A percentile compares a stretch with the other conserved stretches of the same genome.
Evolutionary conservation across 208 protist species (phyloP).

Genomic region (Leishmania aethiopica): DNA sequence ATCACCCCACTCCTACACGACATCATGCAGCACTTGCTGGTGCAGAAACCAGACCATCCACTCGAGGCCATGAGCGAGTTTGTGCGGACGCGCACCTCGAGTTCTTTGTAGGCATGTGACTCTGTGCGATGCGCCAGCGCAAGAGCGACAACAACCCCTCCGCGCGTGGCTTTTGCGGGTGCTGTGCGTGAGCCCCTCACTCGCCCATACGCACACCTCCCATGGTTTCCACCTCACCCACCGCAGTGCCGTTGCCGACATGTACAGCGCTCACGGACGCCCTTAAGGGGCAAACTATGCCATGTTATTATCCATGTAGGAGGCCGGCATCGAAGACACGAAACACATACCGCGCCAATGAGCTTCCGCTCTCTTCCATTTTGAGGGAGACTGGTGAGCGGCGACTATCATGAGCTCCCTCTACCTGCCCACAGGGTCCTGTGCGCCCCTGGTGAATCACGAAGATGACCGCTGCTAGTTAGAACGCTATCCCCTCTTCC

Average conservation of each 20-base stretch:
- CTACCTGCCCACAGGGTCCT: background rate
- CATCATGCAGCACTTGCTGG: conserved; percentile 67
- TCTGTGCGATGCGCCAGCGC: background rate
- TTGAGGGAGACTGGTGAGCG: background rate
- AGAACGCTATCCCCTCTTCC: background rate
- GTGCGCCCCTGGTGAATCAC: background rate
- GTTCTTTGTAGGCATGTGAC: background rate
- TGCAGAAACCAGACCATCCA: conserved; percentile 65
- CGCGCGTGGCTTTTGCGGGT: too few species aligned
- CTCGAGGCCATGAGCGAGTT: conserved; percentile 62
- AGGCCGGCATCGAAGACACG: background rate
- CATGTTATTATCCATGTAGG: background rate
- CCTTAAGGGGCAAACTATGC: background rate
- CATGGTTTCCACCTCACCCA: background rate
- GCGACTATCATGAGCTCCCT: background rate
- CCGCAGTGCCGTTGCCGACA: background rate
- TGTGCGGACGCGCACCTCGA: conserved; percentile 38
- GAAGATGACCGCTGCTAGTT: background rate
- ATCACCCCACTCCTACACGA: conserved; percentile 65
- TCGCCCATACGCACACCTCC: background rate
- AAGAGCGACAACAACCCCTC: background rate
- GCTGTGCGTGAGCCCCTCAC: background rate
- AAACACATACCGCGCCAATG: background rate
- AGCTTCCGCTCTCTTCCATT: background rate
- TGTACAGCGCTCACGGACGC: background rate